Base-by-base conservation (phyloP, 2,329 filamentous ascomycete species). In the Xylariaceae sp. region DNA sequence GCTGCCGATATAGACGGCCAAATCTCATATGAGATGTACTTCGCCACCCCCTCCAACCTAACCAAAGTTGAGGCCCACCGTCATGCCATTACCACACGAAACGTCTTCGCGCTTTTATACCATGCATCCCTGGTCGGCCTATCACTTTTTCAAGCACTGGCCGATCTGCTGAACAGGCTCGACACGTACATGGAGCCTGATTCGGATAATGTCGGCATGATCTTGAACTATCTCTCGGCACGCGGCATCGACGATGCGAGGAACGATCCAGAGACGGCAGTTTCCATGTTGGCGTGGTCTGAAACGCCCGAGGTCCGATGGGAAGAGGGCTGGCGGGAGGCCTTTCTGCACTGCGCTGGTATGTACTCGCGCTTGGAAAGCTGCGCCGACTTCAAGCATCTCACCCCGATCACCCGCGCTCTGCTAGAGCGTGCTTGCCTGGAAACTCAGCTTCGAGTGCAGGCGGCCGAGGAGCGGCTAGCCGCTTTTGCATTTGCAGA, bases 241-340 rank as follows among this genome's bases (percentile, higher is more conserved):
- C 71, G 74, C 9, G 73, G 73, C 5, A 71, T 85, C 5, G 78
- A 84, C 47, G 80, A 86, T 53, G 68, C 81, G 9, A 72, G 81
- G 9, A 73, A 74, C 39, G 77, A 78, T 43, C 65, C 76, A 0
- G 73, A 76, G 24, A 66, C 68, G 2, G 80, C 81, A 1, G 69
- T 81, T 2, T 72, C 74, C 1, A 61, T 85, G 12, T 64, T 87
- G 3, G 73, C 76, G 0, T 86, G 80, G 76, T 73, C 77, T 2
- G 83, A 86, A 50, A 67, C 67, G n/a, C 66, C 71, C 2, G 70
- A 66, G 13, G 73, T 85, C 7, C 69, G 69, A 4, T 83, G 81
- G 78, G 70, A 77, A 31, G 75, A 81, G 46, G 79, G 81, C 1
- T 87, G 81, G 70, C 68, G 74, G 12, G 81, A 85, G 55, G 71